phyloP scores from a whole-genome alignment of 441 rosid genomes.

The Jatropha podagrica region DNA sequence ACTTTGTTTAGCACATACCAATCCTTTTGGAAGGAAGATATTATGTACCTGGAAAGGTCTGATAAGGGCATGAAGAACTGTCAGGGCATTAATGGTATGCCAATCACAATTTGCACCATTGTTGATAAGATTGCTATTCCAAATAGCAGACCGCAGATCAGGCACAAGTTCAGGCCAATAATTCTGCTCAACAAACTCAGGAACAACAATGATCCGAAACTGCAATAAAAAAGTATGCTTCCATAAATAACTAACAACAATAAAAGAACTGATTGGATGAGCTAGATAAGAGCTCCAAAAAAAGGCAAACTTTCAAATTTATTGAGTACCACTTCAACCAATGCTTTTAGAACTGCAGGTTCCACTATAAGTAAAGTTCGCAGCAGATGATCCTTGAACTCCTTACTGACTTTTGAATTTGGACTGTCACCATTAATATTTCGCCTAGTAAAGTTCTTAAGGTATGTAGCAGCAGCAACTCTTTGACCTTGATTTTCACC shows the following conservation, averaged over 20 bases:
- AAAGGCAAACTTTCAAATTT: neutral
- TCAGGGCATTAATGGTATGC: constrained; percentile 59
- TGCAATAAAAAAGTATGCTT: constrained; percentile 32
- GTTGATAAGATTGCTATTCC: constrained; percentile 53
- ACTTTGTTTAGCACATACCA: neutral
- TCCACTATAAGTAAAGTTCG: constrained; percentile 62
- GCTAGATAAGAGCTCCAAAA: neutral
- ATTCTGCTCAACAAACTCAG: constrained; percentile 68
- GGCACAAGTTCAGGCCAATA: constrained; percentile 81
- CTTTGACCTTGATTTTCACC: constrained; percentile 59
- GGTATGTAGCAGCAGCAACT: constrained; percentile 75
- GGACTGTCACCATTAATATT: constrained; percentile 36
- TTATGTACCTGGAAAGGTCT: constrained; percentile 78
- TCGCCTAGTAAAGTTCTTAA: constrained; percentile 70
- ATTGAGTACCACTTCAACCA: constrained; percentile 67
- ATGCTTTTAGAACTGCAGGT: constrained; percentile 58
- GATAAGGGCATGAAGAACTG: constrained; percentile 56
- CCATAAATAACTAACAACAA: constrained; percentile 2
- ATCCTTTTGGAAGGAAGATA: constrained; percentile 8
- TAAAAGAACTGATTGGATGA: neutral
- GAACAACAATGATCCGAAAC: constrained; percentile 59
- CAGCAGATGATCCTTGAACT: constrained; percentile 78
- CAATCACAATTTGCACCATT: constrained; percentile 38
- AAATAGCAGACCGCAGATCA: constrained; percentile 58
- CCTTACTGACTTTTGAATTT: constrained; percentile 50